A percentile compares a stretch with the other conserved stretches of the same genome.
Evolutionary conservation across 2,329 filamentous ascomycete species (phyloP).

Genomic region (Penicillium sp.): DNA sequence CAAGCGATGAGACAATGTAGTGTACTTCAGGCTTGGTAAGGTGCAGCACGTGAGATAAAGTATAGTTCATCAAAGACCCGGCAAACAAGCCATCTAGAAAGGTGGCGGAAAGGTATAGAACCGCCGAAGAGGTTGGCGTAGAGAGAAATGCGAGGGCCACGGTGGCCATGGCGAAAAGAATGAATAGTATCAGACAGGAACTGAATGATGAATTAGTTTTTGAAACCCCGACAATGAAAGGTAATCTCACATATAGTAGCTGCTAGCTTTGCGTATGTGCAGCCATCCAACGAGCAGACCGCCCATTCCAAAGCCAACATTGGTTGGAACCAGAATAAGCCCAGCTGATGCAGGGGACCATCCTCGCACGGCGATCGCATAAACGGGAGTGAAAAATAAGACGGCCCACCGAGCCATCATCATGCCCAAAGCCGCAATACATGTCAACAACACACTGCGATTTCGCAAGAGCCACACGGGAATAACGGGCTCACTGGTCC

Average conservation of each 20-base stretch:
- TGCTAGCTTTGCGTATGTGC: slow-evolving; percentile 67
- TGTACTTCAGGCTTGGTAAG: slow-evolving; percentile 62
- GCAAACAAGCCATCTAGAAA: slow-evolving; percentile 68
- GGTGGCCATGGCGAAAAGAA: slow-evolving; percentile 58
- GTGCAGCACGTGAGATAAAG: slow-evolving; percentile 72
- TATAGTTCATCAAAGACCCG: slow-evolving; percentile 72
- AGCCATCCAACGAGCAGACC: slow-evolving; percentile 68
- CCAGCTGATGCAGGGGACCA: slow-evolving; percentile 67
- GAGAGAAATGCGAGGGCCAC: slow-evolving; percentile 54
- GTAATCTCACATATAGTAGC: slow-evolving; percentile 60
- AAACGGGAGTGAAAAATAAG: slow-evolving; percentile 75
- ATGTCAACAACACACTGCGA: slow-evolving; percentile 66
- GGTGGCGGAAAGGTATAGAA: slow-evolving; percentile 55
- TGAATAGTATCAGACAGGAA: slow-evolving; percentile 56
- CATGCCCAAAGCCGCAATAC: slow-evolving; percentile 66
- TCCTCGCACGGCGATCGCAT: slow-evolving; percentile 68
- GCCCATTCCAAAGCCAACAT: slow-evolving; percentile 69
- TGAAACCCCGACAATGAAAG: neutral
- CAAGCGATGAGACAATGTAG: slow-evolving; percentile 68
- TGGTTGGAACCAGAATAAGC: slow-evolving; percentile 73
- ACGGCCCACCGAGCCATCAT: slow-evolving; percentile 79
- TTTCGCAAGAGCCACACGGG: slow-evolving; percentile 65
- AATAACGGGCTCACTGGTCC: slow-evolving; percentile 66
- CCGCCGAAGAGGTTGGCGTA: slow-evolving; percentile 48
- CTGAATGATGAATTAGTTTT: slow-evolving; percentile 20